Evolutionary conservation across 495 filamentous ascomycete species (phyloP), one percentile per base, ranked within the genome.

Genomic region (Daldinia bambusicola): DNA sequence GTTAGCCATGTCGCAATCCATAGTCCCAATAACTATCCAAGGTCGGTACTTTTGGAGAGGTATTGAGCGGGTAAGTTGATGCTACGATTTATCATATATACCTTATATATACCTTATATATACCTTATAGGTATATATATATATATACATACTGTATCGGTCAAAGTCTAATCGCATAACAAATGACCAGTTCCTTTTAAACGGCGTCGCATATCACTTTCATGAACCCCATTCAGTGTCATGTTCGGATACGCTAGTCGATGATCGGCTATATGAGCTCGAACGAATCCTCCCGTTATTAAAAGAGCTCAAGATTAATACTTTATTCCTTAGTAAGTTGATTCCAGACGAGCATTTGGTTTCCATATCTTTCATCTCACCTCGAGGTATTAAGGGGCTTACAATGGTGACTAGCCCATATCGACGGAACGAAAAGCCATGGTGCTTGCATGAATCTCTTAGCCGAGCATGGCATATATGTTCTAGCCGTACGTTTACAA

Each of bases 391-490:
- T 31, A 55, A 55, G 50, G n/a, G 37, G 37, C 61, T 62, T 2
- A 62, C 22, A 6, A 13, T 13, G 14, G 52, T 64, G 57, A 6
- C 62, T 63, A 70, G 93, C 90, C 76, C 87, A 86, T 55, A 79
- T 94, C 70, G 85, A 93, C 72, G 83, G 87, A 4, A 84, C 80
- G 32, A 74, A 82, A 59, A 83, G 91, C 78, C 91, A 93, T 78
- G 79, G 81, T 14, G 76, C 79, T 20, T 92, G 90, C 75, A 92
- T 94, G 91, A 74, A 81, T 26, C 71, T 88, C 70, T 83, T 94
- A 13, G 80, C 85, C n/a, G 84, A 89, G 52, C 88, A 89, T 9
- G 91, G 90, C 45, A 94, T 94, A 77, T 93, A 94, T 74, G 84
- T 94, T 2, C 83, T 92, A 55, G 82, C 86, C n/a, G 90, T 92